phyloP scores from a whole-genome alignment of 2,329 filamentous ascomycete genomes.

The Diaporthe longicolla region DNA sequence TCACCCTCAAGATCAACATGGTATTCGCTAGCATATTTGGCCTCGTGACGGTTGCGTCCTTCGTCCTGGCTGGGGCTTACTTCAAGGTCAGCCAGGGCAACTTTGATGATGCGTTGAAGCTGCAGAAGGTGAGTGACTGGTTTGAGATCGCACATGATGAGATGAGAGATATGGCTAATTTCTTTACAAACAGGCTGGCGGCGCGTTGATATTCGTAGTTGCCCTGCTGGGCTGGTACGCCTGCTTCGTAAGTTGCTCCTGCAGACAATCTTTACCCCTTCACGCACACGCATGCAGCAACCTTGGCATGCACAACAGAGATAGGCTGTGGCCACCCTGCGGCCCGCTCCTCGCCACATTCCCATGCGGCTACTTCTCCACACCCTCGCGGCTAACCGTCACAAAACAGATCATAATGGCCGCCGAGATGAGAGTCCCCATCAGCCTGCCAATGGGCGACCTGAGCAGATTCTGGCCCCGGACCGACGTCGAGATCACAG shows the following conservation, averaged over 20 bases:
- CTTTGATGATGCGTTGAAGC: constrained; percentile 55
- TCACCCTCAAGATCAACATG: constrained; percentile 64
- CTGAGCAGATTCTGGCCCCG: constrained; percentile 63
- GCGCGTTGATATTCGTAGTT: constrained; percentile 60
- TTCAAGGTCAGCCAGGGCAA: constrained; percentile 62
- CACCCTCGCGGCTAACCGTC: background rate
- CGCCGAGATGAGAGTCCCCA: constrained; percentile 64
- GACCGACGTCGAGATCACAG: constrained; percentile 50
- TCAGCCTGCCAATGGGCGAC: constrained; percentile 65
- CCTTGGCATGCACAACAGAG: no score
- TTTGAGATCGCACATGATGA: background rate
- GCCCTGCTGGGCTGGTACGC: constrained; percentile 66
- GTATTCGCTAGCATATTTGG: constrained; percentile 65
- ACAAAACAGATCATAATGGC: constrained; percentile 58
- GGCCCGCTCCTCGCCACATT: no score
- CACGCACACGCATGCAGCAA: no score
- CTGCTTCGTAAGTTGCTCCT: constrained; percentile 55
- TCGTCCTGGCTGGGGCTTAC: constrained; percentile 63
- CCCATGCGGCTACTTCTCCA: no score
- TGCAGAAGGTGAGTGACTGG: constrained; percentile 59
- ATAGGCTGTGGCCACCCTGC: no score
- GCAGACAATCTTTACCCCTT: no score
- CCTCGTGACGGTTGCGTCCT: constrained; percentile 60
- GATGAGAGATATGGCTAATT: background rate
- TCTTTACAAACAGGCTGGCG: constrained; percentile 50